A percentile compares a stretch with the other conserved stretches of the same genome.
These are phyloP conservation scores for Lepraria neglecta DNA, from an alignment of 495 filamentous ascomycete genomes.

Conservation along the genomic window DNA sequence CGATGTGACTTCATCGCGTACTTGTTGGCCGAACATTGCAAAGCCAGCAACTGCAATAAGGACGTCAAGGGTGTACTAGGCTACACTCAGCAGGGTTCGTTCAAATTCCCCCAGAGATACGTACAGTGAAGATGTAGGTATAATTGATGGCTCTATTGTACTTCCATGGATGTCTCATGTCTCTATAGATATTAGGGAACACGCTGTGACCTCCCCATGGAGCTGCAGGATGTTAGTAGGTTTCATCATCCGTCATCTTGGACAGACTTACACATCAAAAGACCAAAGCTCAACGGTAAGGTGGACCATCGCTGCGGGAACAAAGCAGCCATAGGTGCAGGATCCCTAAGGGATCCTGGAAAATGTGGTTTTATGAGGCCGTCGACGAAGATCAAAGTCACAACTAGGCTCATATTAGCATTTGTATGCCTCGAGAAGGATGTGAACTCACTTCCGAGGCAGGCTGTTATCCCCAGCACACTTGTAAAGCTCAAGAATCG, in stretches of 20 bases:
- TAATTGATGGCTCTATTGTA: constrained; percentile 69
- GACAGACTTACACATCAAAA: constrained; percentile 67
- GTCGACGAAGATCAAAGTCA: constrained; percentile 72
- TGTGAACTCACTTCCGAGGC: constrained; percentile 66
- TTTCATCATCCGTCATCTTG: not conserved
- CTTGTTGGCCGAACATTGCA: constrained; percentile 86
- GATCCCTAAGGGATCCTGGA: constrained; percentile 79
- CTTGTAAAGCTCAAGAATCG: constrained; percentile 83
- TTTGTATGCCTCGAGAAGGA: not conserved
- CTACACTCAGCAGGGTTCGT: not conserved
- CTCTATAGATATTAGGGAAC: constrained; percentile 94
- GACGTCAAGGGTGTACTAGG: constrained; percentile 69
- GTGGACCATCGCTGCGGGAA: constrained; percentile 84
- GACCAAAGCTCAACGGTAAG: constrained; percentile 85
- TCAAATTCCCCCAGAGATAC: constrained; percentile 20
- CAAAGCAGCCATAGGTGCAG: constrained; percentile 64
- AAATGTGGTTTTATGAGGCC: constrained; percentile 72
- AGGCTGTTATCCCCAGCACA: constrained; percentile 81
- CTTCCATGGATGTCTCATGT: constrained; percentile 92
- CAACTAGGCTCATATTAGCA: constrained; percentile 50
- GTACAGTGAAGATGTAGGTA: constrained; percentile 86
- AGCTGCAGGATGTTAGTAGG: constrained; percentile 35
- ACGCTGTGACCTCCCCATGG: constrained; percentile 95
- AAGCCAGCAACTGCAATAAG: constrained; percentile 74
- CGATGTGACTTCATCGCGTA: constrained; percentile 82